Evolutionary conservation across 805 yeast genomes (phyloP), one percentile per base, ranked within the genome.

Genomic region (Isabelozyma gotoi): DNA sequence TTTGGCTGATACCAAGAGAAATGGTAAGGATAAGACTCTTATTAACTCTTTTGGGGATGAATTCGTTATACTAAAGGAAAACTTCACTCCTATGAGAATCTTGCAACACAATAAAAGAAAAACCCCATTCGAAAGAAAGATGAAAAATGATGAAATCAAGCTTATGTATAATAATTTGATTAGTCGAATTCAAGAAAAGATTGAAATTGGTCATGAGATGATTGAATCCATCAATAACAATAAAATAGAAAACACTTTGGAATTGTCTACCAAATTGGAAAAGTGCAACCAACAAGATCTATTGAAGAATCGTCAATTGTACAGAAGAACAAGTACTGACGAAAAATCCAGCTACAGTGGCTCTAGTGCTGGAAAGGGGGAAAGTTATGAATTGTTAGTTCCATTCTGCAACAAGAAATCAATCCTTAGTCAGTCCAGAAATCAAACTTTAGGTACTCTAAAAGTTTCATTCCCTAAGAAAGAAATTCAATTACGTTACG

Each of bases 1-100:
- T 48, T 41, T 41, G 38, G 27, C 39, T 11, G 27, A 44, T 42
- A 34, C 47, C 33, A 37, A 42, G 37, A 33, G 39, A 20, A 47
- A 44, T 15, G 53, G 52, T 14, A 46, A 42, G 6, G 44, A 42
- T 10, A 39, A 56, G 32, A 59, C 67, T 4, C 57, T 65, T 44
- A 59, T 64, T 38, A 67, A 67, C 46, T 53, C 64, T 19, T 45
- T 42, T 21, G 73, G 73, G 48, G 73, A 70, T 43, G 76, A 71
- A 51, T 69, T 59, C 46, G 60, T 68, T 19, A 68, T 70, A 24
- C 55, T 69, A 38, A 68, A 67, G 47, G 70, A 68, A 40, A 33
- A 45, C 14, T 47, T 49, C 5, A 51, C 52, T 5, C 50, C 46
- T 33, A 45, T 68, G 3, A 55, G 74, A 34, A 55, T 68, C 10